A percentile compares a stretch with the other conserved stretches of the same genome.
phyloP scores from a whole-genome alignment of 768 basidiomycete genomes.

The Leucocoprinus leucothites region DNA sequence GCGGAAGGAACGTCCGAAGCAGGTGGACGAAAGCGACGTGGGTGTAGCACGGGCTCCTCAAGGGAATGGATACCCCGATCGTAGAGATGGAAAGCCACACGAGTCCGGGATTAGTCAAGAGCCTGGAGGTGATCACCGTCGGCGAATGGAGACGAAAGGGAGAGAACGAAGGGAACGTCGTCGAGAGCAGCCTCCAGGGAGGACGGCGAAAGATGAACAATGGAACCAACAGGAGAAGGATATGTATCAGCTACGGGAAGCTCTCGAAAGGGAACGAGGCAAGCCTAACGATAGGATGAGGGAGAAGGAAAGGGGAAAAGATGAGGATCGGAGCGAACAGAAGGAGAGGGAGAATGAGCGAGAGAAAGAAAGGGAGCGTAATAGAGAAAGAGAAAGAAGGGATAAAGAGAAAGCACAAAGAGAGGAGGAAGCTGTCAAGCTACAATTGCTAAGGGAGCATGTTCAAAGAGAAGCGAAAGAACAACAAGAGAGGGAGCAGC shows the following conservation, averaged over 20 bases:
- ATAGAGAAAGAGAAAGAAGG: constrained; percentile 10
- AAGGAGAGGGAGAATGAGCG: constrained; percentile 14
- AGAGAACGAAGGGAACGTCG: constrained; percentile 3
- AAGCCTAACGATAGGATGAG: constrained; percentile 14
- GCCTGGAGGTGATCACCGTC: not conserved
- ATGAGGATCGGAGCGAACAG: constrained; percentile 19
- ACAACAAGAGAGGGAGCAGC: constrained; percentile 15
- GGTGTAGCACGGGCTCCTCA: not conserved
- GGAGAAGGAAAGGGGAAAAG: constrained; percentile 13
- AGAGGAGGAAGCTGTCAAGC: constrained; percentile 12
- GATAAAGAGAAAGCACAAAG: constrained; percentile 5
- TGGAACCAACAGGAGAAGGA: constrained; percentile 10
- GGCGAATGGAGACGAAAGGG: constrained; percentile 3
- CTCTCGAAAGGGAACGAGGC: not conserved
- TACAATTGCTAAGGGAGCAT: constrained; percentile 14
- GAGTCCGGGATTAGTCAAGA: not conserved
- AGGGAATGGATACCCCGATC: not conserved
- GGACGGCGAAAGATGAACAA: not conserved
- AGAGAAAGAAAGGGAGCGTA: constrained; percentile 16
- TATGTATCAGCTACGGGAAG: constrained; percentile 2
- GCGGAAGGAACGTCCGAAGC: constrained; percentile 5
- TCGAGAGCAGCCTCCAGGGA: not conserved
- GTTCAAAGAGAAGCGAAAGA: constrained; percentile 16
- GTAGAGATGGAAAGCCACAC: not conserved
- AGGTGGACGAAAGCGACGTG: not conserved